phyloP scores from a whole-genome alignment of 2,329 filamentous ascomycete genomes.

The Pseudopithomyces maydicus region DNA sequence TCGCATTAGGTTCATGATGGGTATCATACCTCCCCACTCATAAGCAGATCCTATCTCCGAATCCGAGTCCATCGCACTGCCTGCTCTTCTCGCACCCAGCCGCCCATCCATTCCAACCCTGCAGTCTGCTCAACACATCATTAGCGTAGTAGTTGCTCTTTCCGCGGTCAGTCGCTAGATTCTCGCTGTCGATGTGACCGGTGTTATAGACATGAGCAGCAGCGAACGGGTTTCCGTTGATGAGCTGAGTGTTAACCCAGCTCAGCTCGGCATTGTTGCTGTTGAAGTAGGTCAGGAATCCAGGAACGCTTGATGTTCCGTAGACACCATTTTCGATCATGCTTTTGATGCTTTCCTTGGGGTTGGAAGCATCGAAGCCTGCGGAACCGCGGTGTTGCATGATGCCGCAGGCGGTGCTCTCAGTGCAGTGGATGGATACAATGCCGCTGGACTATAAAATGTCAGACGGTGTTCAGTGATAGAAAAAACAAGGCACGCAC shows the following conservation, averaged over 20 bases:
- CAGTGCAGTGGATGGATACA: slow-evolving; percentile 17
- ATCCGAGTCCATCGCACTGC: slow-evolving; percentile 7
- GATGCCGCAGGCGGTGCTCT: slow-evolving; percentile 19
- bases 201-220: slow-evolving; percentile 22
- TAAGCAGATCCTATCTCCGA: slow-evolving; percentile 6
- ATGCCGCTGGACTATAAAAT: slow-evolving; percentile 17
- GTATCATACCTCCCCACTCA: too few species aligned
- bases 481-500: slow-evolving; percentile 6
- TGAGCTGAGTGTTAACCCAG: slow-evolving; percentile 11
- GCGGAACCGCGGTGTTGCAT: slow-evolving; percentile 18
- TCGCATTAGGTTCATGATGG: too few species aligned
- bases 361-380: slow-evolving; percentile 5
- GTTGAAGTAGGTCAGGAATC: slow-evolving; percentile 19
- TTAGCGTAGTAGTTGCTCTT: slow-evolving; percentile 19
- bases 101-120: slow-evolving; percentile 19
- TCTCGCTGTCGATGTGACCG: slow-evolving; percentile 8
- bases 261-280: neutral
- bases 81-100: slow-evolving; percentile 12
- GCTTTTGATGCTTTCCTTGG: slow-evolving; percentile 14
- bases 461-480: neutral
- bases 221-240: slow-evolving; percentile 18
- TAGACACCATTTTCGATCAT: slow-evolving; percentile 19
- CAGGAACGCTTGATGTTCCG: slow-evolving; percentile 12
- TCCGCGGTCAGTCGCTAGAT: slow-evolving; percentile 8
- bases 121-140: slow-evolving; percentile 20